Percentiles rank a stretch among this genome's conserved stretches.
Evolutionary conservation across 371 early-diverging fungal species (phyloP).

Genomic region (Mucor mucedo): DNA sequence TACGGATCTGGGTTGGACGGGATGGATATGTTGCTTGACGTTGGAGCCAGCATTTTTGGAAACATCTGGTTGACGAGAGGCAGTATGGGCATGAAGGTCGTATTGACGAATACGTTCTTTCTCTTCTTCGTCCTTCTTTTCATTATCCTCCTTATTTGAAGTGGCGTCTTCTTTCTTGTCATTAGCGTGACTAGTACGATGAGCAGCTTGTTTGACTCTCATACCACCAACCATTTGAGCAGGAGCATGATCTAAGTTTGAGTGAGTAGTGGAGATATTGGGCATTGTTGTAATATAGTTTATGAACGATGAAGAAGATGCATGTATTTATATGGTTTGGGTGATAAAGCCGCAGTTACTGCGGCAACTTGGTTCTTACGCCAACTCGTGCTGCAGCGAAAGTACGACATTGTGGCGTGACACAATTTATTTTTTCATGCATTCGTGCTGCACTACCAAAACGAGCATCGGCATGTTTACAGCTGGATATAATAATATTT

Average conservation of each 20-base stretch:
- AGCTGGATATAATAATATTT: too few relatives aligned
- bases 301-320: too few relatives aligned
- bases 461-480: too few relatives aligned
- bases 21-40: constrained; percentile 15
- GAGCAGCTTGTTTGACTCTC: constrained; percentile 28
- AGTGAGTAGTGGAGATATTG: neutral
- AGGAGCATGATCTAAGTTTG: constrained; percentile 12
- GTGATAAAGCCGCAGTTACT: too few relatives aligned
- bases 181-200: constrained; percentile 21
- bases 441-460: too few relatives aligned
- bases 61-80: constrained; percentile 19
- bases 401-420: too few relatives aligned
- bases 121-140: constrained; percentile 14
- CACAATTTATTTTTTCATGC: too few relatives aligned
- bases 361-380: too few relatives aligned
- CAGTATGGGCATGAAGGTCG: constrained; percentile 23
- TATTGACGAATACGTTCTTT: constrained; percentile 21
- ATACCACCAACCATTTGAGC: constrained; percentile 33
- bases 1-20: constrained; percentile 32
- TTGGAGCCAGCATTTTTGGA: constrained; percentile 28
- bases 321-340: too few relatives aligned
- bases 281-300: constrained; percentile 3
- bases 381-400: too few relatives aligned
- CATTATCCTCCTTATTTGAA: neutral
- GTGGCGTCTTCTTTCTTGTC: constrained; percentile 2